These are phyloP conservation scores for Fusarium zealandicum DNA, from an alignment of 2,329 filamentous ascomycete genomes.

Conservation along the genomic window DNA sequence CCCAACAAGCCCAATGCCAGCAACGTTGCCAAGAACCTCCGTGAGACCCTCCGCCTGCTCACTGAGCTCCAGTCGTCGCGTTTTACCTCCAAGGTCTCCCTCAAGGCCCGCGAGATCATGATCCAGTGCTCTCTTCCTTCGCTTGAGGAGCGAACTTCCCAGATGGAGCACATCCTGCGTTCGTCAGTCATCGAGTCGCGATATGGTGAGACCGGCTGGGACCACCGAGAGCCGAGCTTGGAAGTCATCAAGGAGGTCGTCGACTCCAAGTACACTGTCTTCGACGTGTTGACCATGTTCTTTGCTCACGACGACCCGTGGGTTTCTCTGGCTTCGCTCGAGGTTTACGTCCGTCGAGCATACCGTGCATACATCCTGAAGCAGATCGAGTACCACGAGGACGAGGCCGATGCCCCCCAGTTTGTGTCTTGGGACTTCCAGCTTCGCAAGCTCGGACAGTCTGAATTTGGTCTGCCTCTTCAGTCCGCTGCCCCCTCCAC, in stretches of 20 bases:
- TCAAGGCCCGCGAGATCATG: constrained; percentile 96
- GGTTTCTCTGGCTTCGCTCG: constrained; percentile 91
- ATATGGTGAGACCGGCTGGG: constrained; percentile 96
- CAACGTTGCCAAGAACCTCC: constrained; percentile 88
- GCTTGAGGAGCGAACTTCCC: constrained; percentile 88
- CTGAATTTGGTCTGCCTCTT: constrained; percentile 84
- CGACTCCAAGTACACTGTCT: constrained; percentile 98
- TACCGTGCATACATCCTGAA: constrained; percentile 96
- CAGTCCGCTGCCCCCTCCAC: constrained; percentile 83
- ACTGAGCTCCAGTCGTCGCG: constrained; percentile 80
- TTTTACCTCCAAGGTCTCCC: constrained; percentile 88
- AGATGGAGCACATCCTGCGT: constrained; percentile 98
- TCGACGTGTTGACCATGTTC: constrained; percentile 94
- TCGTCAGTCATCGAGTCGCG: constrained; percentile 96
- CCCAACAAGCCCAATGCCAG: constrained; percentile 92
- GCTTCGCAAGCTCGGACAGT: constrained; percentile 89
- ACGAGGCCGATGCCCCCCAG: constrained; percentile 70
- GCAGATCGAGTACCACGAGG: constrained; percentile 86
- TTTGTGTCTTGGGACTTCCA: constrained; percentile 97
- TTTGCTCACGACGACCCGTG: constrained; percentile 93
- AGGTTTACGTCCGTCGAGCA: constrained; percentile 94
- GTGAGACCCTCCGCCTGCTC: constrained; percentile 80
- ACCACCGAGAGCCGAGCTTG: constrained; percentile 90
- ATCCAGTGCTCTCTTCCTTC: constrained; percentile 98
- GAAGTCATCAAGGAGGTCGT: constrained; percentile 96